Conservation (phyloP, 2,329 filamentous ascomycete genomes). For the Aspergillus sp. region DNA sequence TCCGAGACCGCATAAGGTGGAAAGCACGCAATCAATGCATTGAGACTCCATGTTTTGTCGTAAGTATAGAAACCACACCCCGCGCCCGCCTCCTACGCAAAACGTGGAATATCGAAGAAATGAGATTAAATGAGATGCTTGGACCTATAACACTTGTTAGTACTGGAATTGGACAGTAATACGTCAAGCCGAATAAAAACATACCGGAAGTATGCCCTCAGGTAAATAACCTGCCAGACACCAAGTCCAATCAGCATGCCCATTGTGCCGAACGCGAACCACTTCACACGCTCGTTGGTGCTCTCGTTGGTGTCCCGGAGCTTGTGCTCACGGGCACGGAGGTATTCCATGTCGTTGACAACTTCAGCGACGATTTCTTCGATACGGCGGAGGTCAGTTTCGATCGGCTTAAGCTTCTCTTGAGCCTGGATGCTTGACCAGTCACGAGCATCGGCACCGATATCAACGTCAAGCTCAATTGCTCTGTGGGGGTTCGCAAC, state of each 20-base stretch:
- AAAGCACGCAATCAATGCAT: slow-evolving; percentile 19
- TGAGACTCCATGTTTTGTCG: slow-evolving; percentile 23
- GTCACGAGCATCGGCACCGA: slow-evolving; percentile 95
- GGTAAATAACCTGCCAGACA: slow-evolving; percentile 96
- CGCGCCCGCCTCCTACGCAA: slow-evolving; percentile 9
- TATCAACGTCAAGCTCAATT: slow-evolving; percentile 91
- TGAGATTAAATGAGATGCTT: slow-evolving; percentile 65
- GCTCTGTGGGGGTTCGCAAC: slow-evolving; percentile 60
- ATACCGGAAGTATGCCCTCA: slow-evolving; percentile 92
- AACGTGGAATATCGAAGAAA: slow-evolving; percentile 4
- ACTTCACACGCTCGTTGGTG: slow-evolving; percentile 97
- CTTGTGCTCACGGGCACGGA: slow-evolving; percentile 86
- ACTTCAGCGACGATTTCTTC: slow-evolving; percentile 89
- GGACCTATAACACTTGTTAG: slow-evolving; percentile 46
- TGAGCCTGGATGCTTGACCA: slow-evolving; percentile 95
- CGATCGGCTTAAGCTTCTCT: slow-evolving; percentile 96
- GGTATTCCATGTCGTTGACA: slow-evolving; percentile 93
- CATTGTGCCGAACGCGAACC: slow-evolving; percentile 94
- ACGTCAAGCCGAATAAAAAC: slow-evolving; percentile 17
- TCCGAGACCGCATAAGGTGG: slow-evolving; percentile 19
- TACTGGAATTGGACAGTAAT: not conserved
- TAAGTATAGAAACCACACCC: slow-evolving; percentile 19
- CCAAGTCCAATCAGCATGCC: slow-evolving; percentile 85
- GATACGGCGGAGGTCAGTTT: slow-evolving; percentile 88
- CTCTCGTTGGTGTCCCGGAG: slow-evolving; percentile 98